A percentile compares a stretch with the other conserved stretches of the same genome.
These are phyloP conservation scores for Elongisporangium senticosum DNA, from an alignment of 352 stramenopile species.

Conservation along the genomic window DNA sequence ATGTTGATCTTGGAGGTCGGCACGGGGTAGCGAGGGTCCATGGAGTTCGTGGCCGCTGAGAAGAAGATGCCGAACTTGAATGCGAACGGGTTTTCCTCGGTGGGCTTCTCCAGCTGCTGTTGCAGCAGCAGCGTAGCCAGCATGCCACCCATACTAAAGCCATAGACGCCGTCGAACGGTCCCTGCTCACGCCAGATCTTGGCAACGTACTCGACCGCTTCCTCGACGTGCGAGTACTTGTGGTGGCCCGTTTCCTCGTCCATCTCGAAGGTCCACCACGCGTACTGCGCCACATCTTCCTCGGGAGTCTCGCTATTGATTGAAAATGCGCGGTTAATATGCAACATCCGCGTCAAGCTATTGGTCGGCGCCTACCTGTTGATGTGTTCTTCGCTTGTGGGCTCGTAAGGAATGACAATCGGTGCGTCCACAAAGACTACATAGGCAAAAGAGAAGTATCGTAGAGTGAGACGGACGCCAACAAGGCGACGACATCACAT, in stretches of 20 bases:
- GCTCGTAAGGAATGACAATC: slow-evolving; percentile 65
- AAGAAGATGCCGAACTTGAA: slow-evolving; percentile 80
- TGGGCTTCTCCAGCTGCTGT: slow-evolving; percentile 42
- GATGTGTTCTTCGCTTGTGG: slow-evolving; percentile 45
- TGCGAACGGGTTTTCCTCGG: slow-evolving; percentile 35
- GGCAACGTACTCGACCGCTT: slow-evolving; percentile 64
- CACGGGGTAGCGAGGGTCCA: slow-evolving; percentile 37
- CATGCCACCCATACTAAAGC: slow-evolving; percentile 79
- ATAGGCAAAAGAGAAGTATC: slow-evolving; percentile 7
- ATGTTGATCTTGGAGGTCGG: slow-evolving; percentile 39
- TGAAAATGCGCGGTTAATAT: neutral
- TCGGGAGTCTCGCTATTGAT: slow-evolving; percentile 17
- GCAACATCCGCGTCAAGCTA: slow-evolving; percentile 5
- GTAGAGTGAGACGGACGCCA: neutral
- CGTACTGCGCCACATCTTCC: slow-evolving; percentile 52
- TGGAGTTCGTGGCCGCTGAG: slow-evolving; percentile 32
- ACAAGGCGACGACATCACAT: neutral
- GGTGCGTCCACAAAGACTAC: slow-evolving; percentile 74
- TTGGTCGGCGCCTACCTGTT: slow-evolving; percentile 21
- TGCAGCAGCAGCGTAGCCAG: slow-evolving; percentile 66
- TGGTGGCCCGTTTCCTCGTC: slow-evolving; percentile 38
- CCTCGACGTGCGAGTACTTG: slow-evolving; percentile 40
- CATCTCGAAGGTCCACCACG: slow-evolving; percentile 66
- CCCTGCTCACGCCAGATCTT: slow-evolving; percentile 58
- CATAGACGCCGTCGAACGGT: slow-evolving; percentile 83